Conservation (phyloP, 768 basidiomycete genomes). For the Termitomyces sp. region DNA sequence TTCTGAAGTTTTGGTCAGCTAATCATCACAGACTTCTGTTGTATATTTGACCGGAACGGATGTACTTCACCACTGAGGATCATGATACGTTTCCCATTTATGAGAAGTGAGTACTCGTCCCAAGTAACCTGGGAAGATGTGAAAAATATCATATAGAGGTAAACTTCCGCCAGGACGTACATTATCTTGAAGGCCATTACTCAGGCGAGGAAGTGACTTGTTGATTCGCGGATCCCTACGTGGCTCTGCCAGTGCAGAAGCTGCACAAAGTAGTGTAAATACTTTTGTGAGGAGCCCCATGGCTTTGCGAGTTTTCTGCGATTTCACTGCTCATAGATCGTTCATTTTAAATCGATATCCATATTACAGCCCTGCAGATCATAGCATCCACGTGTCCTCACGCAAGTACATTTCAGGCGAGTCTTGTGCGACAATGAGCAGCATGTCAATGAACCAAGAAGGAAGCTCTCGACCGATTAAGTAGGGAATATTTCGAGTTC, state of each 20-base stretch:
- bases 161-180: slow-evolving; percentile 12
- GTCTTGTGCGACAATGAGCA: not conserved
- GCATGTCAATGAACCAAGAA: not conserved
- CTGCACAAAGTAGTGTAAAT: slow-evolving; percentile 18
- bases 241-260: slow-evolving; percentile 17
- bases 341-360: not conserved
- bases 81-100: slow-evolving; percentile 35
- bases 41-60: slow-evolving; percentile 29
- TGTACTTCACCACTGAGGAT: slow-evolving; percentile 39
- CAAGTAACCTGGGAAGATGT: slow-evolving; percentile 29
- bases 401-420: not conserved
- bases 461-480: not conserved
- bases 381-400: not conserved
- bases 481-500: not conserved
- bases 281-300: slow-evolving; percentile 20
- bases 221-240: not conserved
- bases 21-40: not conserved
- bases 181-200: slow-evolving; percentile 25
- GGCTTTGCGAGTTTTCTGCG: slow-evolving; percentile 1
- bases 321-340: not conserved
- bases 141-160: not conserved
- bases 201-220: slow-evolving; percentile 14
- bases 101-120: slow-evolving; percentile 37
- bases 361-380: not conserved
- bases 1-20: slow-evolving; percentile 14